phyloP scores from a whole-genome alignment of 2,329 filamentous ascomycete genomes.

The Scedosporium apiospermum region DNA sequence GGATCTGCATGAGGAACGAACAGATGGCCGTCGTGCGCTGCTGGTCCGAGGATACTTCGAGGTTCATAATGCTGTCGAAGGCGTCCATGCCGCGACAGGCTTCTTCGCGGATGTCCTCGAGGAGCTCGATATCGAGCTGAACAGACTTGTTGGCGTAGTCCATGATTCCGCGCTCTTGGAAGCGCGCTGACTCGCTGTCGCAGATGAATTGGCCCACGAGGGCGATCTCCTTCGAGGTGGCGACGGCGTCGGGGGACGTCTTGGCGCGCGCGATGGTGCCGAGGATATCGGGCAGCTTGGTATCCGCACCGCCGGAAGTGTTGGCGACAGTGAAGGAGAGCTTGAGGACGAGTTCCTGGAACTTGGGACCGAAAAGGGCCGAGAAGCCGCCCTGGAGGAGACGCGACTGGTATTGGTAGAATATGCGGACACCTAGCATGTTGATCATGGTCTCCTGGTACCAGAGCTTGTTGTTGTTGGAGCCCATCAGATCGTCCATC shows the following conservation, averaged over 20 bases:
- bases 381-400: constrained; percentile 41
- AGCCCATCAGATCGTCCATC: constrained; percentile 39
- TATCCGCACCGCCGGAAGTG: constrained; percentile 22
- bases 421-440: constrained; percentile 38
- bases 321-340: constrained; percentile 40
- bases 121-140: constrained; percentile 39
- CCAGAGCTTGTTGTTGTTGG: constrained; percentile 33
- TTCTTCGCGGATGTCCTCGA: constrained; percentile 43
- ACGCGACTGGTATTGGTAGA: constrained; percentile 42
- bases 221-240: constrained; percentile 37
- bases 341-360: constrained; percentile 43
- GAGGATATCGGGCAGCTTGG: constrained; percentile 22
- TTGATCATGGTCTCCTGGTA: constrained; percentile 35
- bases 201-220: constrained; percentile 39
- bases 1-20: constrained; percentile 38
- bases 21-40: constrained; percentile 29
- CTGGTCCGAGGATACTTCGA: constrained; percentile 25
- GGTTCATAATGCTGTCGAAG: constrained; percentile 34
- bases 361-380: constrained; percentile 38
- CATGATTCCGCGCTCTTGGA: constrained; percentile 42
- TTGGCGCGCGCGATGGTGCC: constrained; percentile 16
- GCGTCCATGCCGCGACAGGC: constrained; percentile 46
- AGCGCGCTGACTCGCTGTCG: constrained; percentile 34
- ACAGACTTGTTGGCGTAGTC: constrained; percentile 38
- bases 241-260: constrained; percentile 33